phyloP scores from a whole-genome alignment of 257 asterid species.

The Fraxinus cuspidata region DNA sequence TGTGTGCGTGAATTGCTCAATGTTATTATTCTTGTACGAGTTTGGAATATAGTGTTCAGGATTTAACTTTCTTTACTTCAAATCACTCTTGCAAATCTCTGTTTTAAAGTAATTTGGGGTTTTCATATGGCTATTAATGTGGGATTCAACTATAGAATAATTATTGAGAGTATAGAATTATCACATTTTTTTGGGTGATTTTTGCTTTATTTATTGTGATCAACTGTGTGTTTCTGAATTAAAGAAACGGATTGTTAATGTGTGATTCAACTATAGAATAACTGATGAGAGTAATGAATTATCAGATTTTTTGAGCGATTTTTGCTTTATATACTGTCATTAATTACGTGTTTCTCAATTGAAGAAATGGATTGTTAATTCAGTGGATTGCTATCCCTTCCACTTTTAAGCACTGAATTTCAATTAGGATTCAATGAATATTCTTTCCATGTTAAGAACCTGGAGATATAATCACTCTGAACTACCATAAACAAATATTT shows the following conservation, averaged over 20 bases:
- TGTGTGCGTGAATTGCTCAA: no score
- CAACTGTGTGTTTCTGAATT: no score
- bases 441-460: background rate
- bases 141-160: background rate
- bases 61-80: no score
- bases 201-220: background rate
- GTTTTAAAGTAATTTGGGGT: background rate
- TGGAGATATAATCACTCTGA: no score
- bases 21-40: no score
- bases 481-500: no score
- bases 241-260: background rate
- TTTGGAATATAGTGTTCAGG: no score
- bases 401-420: background rate
- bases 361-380: background rate
- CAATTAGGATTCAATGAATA: background rate
- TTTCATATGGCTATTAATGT: background rate
- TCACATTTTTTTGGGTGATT: background rate
- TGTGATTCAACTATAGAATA: background rate
- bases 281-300: background rate
- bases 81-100: no score
- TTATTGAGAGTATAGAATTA: background rate
- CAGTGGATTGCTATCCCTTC: no score
- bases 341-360: no score
- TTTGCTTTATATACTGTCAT: background rate
- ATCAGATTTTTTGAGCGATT: background rate